phyloP scores from a whole-genome alignment of 2,329 filamentous ascomycete genomes.

The Hortaea sp. region DNA sequence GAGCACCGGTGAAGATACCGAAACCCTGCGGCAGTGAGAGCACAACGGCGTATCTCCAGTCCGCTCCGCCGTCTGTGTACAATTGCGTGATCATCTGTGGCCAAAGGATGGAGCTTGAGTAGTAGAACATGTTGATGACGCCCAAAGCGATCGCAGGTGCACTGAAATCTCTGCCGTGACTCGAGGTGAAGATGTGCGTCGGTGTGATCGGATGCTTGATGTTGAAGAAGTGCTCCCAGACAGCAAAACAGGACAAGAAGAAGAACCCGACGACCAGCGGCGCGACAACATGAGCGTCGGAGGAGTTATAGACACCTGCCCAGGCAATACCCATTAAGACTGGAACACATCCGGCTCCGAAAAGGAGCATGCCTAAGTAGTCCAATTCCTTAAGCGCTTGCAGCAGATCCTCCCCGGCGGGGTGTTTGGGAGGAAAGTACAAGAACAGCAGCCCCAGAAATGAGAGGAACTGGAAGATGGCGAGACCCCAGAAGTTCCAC shows the following conservation, averaged over 20 bases:
- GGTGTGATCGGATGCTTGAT: too few species aligned
- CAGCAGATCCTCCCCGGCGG: conserved; percentile 20
- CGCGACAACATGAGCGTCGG: too few species aligned
- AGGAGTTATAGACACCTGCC: too few species aligned
- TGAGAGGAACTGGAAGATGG: conserved; percentile 35
- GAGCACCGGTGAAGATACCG: conserved; percentile 35
- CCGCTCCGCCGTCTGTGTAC: background rate
- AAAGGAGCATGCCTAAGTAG: conserved; percentile 23
- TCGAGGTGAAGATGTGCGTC: too few species aligned
- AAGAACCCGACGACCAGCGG: too few species aligned
- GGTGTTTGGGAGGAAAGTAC: conserved; percentile 33
- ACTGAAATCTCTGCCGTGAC: too few species aligned
- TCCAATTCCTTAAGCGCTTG: conserved; percentile 23
- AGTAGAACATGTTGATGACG: too few species aligned
- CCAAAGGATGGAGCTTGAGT: too few species aligned
- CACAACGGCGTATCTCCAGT: conserved; percentile 14
- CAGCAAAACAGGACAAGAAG: too few species aligned
- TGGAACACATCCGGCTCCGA: conserved; percentile 19
- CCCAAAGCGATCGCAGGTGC: too few species aligned
- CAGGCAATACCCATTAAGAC: conserved; percentile 25
- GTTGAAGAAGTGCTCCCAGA: too few species aligned
- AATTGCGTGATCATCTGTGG: too few species aligned
- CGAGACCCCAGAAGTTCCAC: conserved; percentile 37
- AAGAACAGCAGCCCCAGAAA: conserved; percentile 34
- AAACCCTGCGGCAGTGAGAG: conserved; percentile 38